These are phyloP conservation scores for Skeletonema costatum DNA, from an alignment of 108 stramenopile species.

Conservation along the genomic window DNA sequence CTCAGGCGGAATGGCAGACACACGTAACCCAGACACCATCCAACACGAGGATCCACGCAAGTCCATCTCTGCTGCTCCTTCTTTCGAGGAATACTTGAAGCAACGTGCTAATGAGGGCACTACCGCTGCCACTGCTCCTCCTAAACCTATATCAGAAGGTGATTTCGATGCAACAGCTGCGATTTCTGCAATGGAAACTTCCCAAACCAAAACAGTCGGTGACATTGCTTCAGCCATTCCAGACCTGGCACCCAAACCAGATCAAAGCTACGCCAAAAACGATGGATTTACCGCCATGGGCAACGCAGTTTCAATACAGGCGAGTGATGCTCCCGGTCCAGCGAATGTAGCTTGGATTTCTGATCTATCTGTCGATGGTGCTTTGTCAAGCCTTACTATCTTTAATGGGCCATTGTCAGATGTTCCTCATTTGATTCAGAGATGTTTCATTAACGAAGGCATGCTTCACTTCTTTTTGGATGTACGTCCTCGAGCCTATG, in stretches of 20 bases:
- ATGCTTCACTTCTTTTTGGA: conserved; percentile 58
- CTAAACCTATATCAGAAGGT: not conserved
- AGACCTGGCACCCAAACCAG: conserved; percentile 63
- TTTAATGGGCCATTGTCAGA: conserved; percentile 83
- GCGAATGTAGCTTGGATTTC: conserved; percentile 82
- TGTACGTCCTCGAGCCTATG: conserved; percentile 79
- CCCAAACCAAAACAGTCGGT: conserved; percentile 55
- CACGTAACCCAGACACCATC: conserved; percentile 64
- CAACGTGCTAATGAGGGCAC: conserved; percentile 14
- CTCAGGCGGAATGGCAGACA: conserved; percentile 73
- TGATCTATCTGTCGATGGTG: conserved; percentile 41
- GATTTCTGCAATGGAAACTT: conserved; percentile 50
- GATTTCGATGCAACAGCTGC: conserved; percentile 30
- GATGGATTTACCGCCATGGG: conserved; percentile 34
- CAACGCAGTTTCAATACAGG: conserved; percentile 52
- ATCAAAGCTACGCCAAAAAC: conserved; percentile 48
- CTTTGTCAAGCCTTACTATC: conserved; percentile 63
- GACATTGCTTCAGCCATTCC: conserved; percentile 65
- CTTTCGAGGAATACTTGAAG: conserved; percentile 86
- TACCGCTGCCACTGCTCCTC: conserved; percentile 6
- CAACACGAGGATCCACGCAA: conserved; percentile 73
- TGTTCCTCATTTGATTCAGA: conserved; percentile 76
- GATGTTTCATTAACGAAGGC: conserved; percentile 38
- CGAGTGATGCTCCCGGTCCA: conserved; percentile 74
- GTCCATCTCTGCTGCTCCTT: conserved; percentile 72